Evolutionary conservation across 139 green algal species (phyloP).

Genomic region (Desmodesmus armatus): DNA sequence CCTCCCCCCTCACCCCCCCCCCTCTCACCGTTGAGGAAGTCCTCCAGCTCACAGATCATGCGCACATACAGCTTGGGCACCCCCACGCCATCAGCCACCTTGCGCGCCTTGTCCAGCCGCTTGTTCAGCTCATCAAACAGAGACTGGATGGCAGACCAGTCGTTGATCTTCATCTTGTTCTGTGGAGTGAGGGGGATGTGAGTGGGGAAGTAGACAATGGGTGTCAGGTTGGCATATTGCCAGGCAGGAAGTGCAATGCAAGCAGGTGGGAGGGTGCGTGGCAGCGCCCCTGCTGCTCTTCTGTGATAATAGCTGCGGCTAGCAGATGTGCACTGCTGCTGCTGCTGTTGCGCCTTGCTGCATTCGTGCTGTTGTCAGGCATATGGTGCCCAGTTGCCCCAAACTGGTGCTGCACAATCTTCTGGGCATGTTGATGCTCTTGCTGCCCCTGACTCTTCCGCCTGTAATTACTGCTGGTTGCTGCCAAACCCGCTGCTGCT

Average conservation of each 20-base stretch:
- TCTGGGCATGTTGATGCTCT: neutral
- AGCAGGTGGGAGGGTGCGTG: neutral
- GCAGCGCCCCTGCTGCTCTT: neutral
- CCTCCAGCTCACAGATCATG: conserved; percentile 93
- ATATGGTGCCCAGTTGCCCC: neutral
- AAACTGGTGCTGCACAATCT: neutral
- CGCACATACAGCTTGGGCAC: conserved; percentile 88
- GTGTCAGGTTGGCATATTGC: no score
- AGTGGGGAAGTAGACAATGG: no score
- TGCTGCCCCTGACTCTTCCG: neutral
- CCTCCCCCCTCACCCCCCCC: no score
- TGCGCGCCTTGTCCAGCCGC: conserved; percentile 89
- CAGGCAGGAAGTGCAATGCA: neutral
- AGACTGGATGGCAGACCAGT: conserved; percentile 94
- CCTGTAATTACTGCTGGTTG: neutral
- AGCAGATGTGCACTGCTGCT: neutral
- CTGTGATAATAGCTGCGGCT: neutral
- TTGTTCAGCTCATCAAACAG: conserved; percentile 99
- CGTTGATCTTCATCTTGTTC: conserved; percentile 99
- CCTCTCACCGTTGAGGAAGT: conserved; percentile 83
- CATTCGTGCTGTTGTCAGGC: neutral
- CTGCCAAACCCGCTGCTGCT: neutral
- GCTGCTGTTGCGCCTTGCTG: neutral
- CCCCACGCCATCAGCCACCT: conserved; percentile 40
- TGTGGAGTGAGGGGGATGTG: conserved; percentile 51